Evolutionary conservation across 352 stramenopile genomes (phyloP).

Genomic region (Albugo laibachii): DNA sequence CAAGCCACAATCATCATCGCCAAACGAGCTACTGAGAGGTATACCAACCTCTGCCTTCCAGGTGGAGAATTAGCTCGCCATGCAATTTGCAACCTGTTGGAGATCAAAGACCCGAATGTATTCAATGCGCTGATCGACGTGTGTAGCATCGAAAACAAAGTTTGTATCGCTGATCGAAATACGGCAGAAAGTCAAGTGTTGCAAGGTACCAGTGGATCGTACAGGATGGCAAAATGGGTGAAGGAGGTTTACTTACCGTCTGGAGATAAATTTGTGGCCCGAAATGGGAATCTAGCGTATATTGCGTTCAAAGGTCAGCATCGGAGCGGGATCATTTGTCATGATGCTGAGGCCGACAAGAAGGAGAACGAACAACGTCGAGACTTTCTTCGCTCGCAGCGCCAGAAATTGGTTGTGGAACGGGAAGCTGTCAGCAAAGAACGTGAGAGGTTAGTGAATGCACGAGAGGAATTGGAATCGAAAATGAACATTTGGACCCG

Average conservation of each 20-base stretch:
- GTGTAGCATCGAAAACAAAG: conserved; percentile 52
- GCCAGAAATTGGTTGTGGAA: not conserved
- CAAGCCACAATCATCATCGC: conserved; percentile 70
- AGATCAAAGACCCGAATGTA: conserved; percentile 51
- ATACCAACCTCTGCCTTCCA: conserved; percentile 30
- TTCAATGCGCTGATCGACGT: conserved; percentile 70
- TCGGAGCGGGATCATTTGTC: conserved; percentile 49
- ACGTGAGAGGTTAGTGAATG: not conserved
- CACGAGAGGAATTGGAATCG: not conserved
- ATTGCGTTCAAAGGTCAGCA: conserved; percentile 50
- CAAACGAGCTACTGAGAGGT: conserved; percentile 20
- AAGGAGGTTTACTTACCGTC: conserved; percentile 46
- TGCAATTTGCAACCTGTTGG: conserved; percentile 55
- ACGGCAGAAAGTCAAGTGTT: conserved; percentile 30
- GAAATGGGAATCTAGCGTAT: conserved; percentile 52
- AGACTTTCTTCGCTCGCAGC: not conserved
- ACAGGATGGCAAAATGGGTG: conserved; percentile 40
- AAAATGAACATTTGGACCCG: conserved; percentile 8
- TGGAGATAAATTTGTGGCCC: conserved; percentile 62
- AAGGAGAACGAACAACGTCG: conserved; percentile 17
- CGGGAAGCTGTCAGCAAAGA: not conserved
- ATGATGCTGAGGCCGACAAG: conserved; percentile 44
- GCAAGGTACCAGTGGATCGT: conserved; percentile 27
- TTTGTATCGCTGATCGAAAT: conserved; percentile 43
- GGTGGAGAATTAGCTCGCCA: conserved; percentile 27